Conservation (phyloP, 2,329 filamentous ascomycete genomes). For the Fusarium austroafricanum region DNA sequence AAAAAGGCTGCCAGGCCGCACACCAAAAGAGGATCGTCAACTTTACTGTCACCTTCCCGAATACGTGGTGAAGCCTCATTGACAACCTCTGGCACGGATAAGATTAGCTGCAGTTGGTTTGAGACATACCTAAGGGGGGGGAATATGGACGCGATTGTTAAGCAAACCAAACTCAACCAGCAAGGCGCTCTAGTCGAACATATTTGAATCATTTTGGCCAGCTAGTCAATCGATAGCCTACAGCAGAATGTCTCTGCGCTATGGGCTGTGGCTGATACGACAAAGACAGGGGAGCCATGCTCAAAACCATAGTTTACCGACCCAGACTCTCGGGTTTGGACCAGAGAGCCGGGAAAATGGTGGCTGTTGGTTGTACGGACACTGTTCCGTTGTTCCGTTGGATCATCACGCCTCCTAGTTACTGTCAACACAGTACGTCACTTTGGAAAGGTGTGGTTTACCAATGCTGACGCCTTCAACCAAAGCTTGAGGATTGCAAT, state of each 20-base stretch:
- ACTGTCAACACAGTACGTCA: neutral
- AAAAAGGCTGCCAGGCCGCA: slow-evolving; percentile 32
- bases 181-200: neutral
- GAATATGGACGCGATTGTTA: neutral
- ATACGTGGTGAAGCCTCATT: slow-evolving; percentile 19
- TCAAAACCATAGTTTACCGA: slow-evolving; percentile 50
- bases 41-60: slow-evolving; percentile 16
- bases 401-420: neutral
- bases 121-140: slow-evolving; percentile 3
- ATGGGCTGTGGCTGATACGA: slow-evolving; percentile 29
- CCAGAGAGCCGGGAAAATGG: slow-evolving; percentile 48
- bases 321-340: slow-evolving; percentile 51
- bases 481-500: neutral
- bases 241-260: slow-evolving; percentile 12
- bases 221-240: neutral
- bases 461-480: neutral
- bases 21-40: slow-evolving; percentile 30
- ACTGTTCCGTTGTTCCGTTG: neutral
- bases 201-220: neutral
- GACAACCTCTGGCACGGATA: slow-evolving; percentile 17
- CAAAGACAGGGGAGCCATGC: slow-evolving; percentile 48
- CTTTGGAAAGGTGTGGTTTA: slow-evolving; percentile 1
- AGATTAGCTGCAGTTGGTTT: slow-evolving; percentile 27
- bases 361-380: slow-evolving; percentile 33
- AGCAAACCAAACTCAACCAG: neutral